Percentiles rank a stretch among this genome's conserved stretches.
Conservation (phyloP, 2,329 filamentous ascomycete genomes). For the Ceratocystis ficicola region DNA sequence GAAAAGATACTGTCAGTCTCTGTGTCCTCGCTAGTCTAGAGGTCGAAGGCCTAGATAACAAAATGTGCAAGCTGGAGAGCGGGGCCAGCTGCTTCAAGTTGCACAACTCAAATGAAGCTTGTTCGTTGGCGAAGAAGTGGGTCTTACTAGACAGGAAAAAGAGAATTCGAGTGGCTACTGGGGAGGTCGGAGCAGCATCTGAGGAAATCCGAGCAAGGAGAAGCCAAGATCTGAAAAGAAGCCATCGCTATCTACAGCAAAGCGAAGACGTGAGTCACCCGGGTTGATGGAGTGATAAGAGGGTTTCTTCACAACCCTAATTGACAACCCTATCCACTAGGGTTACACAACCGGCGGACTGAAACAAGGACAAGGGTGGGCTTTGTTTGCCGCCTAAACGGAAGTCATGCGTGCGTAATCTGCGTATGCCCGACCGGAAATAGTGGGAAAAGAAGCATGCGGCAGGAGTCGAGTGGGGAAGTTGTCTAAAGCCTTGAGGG, state of each 20-base stretch:
- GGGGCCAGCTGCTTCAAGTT: too few species aligned
- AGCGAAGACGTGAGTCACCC: conserved; percentile 9
- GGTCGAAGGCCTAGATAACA: background rate
- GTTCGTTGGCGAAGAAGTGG: too few species aligned
- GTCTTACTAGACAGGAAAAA: too few species aligned
- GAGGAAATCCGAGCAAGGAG: background rate
- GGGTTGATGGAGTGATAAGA: background rate
- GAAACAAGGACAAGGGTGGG: background rate
- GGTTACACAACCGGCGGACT: background rate
- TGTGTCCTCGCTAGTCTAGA: too few species aligned
- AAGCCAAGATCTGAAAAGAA: background rate
- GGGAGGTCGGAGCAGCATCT: background rate
- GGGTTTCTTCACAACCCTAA: background rate
- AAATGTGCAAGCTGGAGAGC: background rate
- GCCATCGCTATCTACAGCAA: background rate
- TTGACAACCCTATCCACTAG: background rate
- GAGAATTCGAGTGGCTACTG: background rate
- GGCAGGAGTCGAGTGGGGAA: background rate
- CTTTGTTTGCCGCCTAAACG: background rate
- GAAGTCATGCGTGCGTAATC: background rate
- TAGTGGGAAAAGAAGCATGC: background rate
- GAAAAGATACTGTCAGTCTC: too few species aligned
- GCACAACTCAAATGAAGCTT: too few species aligned
- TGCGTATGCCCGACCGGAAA: background rate
- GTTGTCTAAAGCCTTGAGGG: background rate